phyloP scores from a whole-genome alignment of 768 basidiomycete species.

The Terana coerulea region DNA sequence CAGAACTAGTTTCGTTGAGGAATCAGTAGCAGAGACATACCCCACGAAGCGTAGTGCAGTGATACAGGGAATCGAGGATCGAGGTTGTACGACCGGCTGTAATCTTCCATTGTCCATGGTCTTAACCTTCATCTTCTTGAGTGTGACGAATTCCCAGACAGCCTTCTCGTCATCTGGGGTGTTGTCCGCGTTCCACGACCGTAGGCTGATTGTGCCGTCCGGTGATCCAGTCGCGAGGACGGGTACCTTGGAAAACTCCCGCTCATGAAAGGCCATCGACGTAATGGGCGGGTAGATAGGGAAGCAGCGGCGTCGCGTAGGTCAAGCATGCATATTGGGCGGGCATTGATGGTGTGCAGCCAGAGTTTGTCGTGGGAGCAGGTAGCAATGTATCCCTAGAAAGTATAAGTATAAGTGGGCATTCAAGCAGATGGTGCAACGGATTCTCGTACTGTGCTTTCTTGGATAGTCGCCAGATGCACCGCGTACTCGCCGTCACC shows the following conservation, averaged over 20 bases:
- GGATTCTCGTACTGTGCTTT: conserved; percentile 65
- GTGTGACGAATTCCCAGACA: conserved; percentile 68
- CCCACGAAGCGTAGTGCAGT: conserved; percentile 82
- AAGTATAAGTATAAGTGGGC: conserved; percentile 6
- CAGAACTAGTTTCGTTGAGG: background rate
- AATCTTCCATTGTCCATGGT: conserved; percentile 24
- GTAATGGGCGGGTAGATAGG: conserved; percentile 52
- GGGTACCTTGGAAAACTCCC: conserved; percentile 77
- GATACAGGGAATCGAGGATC: conserved; percentile 47
- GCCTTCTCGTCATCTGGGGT: conserved; percentile 65
- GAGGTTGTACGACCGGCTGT: conserved; percentile 31
- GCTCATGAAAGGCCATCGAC: conserved; percentile 81
- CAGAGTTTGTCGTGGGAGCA: conserved; percentile 70
- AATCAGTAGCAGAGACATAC: conserved; percentile 37
- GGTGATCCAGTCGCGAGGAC: conserved; percentile 78
- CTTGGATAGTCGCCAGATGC: conserved; percentile 73
- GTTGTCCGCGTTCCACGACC: conserved; percentile 80
- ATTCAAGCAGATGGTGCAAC: background rate
- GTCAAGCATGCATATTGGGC: conserved; percentile 69
- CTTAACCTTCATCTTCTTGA: conserved; percentile 64
- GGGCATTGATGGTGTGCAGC: conserved; percentile 84
- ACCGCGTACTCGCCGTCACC: conserved; percentile 42
- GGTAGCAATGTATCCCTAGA: conserved; percentile 82
- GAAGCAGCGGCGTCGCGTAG: conserved; percentile 43
- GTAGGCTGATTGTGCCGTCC: conserved; percentile 73